Percentiles rank a stretch among this genome's conserved stretches.
phyloP scores from a whole-genome alignment of 2,329 filamentous ascomycete genomes.

The Pseudocercospora crystallina region DNA sequence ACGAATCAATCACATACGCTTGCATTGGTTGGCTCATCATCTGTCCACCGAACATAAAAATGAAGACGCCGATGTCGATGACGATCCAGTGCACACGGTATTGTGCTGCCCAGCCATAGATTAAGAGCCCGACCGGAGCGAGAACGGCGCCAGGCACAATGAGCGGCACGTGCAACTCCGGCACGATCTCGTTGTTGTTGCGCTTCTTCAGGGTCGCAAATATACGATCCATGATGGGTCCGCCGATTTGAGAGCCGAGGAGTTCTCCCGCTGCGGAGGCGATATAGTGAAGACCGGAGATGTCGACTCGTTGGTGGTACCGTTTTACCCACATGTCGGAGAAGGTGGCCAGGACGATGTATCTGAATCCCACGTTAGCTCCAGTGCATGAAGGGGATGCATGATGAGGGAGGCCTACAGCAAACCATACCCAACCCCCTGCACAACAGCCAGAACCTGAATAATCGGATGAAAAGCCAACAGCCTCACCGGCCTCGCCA shows the following conservation, averaged over 20 bases:
- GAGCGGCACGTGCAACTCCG: conserved; percentile 27
- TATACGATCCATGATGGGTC: conserved; percentile 18
- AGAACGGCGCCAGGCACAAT: conserved; percentile 22
- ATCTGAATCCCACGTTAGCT: conserved; percentile 25
- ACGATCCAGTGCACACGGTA: conserved; percentile 40
- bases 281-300: conserved; percentile 42
- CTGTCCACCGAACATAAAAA: conserved; percentile 20
- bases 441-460: conserved; percentile 14
- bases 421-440: too few relatives aligned
- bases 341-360: conserved; percentile 47
- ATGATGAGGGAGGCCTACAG: too few relatives aligned
- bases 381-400: not conserved
- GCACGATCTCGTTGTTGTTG: conserved; percentile 7
- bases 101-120: conserved; percentile 49
- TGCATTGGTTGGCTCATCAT: conserved; percentile 13
- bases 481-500: conserved; percentile 40
- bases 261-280: conserved; percentile 46
- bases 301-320: conserved; percentile 39
- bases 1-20: conserved; percentile 48
- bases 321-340: conserved; percentile 38
- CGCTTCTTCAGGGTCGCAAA: conserved; percentile 12
- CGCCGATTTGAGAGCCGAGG: conserved; percentile 23
- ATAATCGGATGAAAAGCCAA: conserved; percentile 23
- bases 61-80: conserved; percentile 23
- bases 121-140: conserved; percentile 37